Evolutionary conservation across 805 yeast species (phyloP).

Genomic region (Isabelozyma heimii): DNA sequence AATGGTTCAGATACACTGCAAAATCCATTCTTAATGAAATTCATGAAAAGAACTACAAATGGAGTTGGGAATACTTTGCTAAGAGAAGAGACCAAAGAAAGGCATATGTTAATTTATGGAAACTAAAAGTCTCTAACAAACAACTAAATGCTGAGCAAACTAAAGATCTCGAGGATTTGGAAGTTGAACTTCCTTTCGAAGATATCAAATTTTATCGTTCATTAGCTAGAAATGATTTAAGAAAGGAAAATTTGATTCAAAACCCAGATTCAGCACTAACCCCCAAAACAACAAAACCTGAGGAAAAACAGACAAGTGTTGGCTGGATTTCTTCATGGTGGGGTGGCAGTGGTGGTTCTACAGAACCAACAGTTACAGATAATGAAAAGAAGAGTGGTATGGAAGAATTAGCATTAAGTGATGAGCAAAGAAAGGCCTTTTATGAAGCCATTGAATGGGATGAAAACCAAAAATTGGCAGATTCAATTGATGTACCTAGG

Average conservation of each 20-base stretch:
- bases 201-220: slow-evolving; percentile 85
- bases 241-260: slow-evolving; percentile 46
- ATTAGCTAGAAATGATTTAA: slow-evolving; percentile 64
- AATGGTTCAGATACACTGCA: slow-evolving; percentile 84
- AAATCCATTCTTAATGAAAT: slow-evolving; percentile 74
- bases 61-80: slow-evolving; percentile 86
- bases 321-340: slow-evolving; percentile 70
- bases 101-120: slow-evolving; percentile 68
- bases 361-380: slow-evolving; percentile 38
- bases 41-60: slow-evolving; percentile 72
- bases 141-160: slow-evolving; percentile 25
- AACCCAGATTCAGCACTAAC: slow-evolving; percentile 3
- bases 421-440: slow-evolving; percentile 84
- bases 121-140: slow-evolving; percentile 45
- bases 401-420: slow-evolving; percentile 47
- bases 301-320: slow-evolving; percentile 10
- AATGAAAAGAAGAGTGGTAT: slow-evolving; percentile 14
- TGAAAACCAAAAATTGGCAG: slow-evolving; percentile 49
- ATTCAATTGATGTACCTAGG: slow-evolving; percentile 64
- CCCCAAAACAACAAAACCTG: slow-evolving; percentile 11
- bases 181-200: slow-evolving; percentile 62
- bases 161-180: slow-evolving; percentile 48
- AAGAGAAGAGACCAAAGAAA: slow-evolving; percentile 71
- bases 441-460: slow-evolving; percentile 93
- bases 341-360: slow-evolving; percentile 47